Evolutionary conservation across 1,284 basidiomycete species (phyloP), one percentile per base, ranked within the genome.

Genomic region (Paramarasmius palmivorus): DNA sequence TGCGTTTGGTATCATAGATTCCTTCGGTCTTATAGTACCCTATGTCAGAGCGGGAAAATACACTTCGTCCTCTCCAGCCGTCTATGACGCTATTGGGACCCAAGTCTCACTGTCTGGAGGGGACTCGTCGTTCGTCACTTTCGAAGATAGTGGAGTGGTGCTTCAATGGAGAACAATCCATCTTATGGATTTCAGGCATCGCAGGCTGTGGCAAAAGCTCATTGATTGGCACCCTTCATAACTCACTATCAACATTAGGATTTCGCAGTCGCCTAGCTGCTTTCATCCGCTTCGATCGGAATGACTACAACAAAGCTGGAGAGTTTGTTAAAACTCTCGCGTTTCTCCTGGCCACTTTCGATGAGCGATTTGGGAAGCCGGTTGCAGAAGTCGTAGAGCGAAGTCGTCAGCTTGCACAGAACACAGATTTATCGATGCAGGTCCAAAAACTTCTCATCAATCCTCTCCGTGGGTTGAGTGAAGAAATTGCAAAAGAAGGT

Each of bases 231-330:
- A n/a, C n/a, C n/a, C n/a, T 54, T 2, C 22, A 36, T 20, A 29
- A 50, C 15, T 20, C 25, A 8, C 15, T 39, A 2, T 10, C 26
- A 7, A 34, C 36, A 19, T 34, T 50, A 41, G 48, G 53, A 9
- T 38, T 19, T 17, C 20, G 19, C 26, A 50, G 32, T 38, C 47
- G 48, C 25, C 35, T 54, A 14, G 53, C 40, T 17, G 48, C 53
- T 2, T 54, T 54, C 29, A 45, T 54, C 23, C 53, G 48, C 20
- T 54, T 54, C 22, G 53, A 54, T 35, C 47, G 53, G 6, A 29
- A n/a, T 41, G 40, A 29, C 3, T 50, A 25, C 20, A 50, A 36
- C 17, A 41, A 54, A 17, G 22, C 53, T 12, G 14, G 29, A 10
- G 2, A 37, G 14, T 50, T 54, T 12, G 41, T 54, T n/a, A 29